These are phyloP conservation scores for Haematococcus lacustris DNA, from an alignment of 139 green algal species.

Conservation along the genomic window DNA sequence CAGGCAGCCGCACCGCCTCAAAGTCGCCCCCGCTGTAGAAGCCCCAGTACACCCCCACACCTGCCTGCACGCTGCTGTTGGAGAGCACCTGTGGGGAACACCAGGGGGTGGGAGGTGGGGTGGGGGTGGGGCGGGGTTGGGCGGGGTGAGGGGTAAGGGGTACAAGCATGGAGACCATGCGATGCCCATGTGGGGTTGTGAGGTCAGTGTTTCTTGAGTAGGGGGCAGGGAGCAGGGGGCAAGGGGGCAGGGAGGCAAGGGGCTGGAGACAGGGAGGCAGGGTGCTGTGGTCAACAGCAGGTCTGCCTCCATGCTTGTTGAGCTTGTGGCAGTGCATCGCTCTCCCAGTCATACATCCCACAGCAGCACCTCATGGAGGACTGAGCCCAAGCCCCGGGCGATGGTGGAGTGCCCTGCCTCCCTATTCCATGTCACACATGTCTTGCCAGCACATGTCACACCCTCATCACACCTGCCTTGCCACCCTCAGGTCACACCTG, in stretches of 20 bases:
- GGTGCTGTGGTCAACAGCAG: too few species aligned
- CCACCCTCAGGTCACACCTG: constrained; percentile 59
- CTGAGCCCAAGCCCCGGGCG: not conserved
- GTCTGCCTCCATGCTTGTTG: too few species aligned
- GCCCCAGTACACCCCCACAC: constrained; percentile 92
- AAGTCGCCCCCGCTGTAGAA: constrained; percentile 81
- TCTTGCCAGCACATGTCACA: not conserved
- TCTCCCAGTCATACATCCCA: too few species aligned
- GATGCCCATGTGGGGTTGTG: too few species aligned
- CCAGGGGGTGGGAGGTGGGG: not conserved
- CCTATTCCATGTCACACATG: not conserved
- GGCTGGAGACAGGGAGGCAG: too few species aligned
- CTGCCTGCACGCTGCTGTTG: constrained; percentile 38
- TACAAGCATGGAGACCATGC: too few species aligned
- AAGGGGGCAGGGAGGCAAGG: too few species aligned
- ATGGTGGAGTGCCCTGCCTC: not conserved
- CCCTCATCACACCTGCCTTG: not conserved
- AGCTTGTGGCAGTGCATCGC: too few species aligned
- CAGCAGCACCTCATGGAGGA: not conserved
- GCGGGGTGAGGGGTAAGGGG: too few species aligned
- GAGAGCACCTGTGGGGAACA: constrained; percentile 44
- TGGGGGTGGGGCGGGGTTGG: too few species aligned
- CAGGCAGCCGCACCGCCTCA: constrained; percentile 38
- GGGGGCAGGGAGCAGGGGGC: too few species aligned
- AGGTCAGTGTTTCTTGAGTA: too few species aligned